phyloP scores from a whole-genome alignment of 139 green algal species.

The Gonium pectorale region DNA sequence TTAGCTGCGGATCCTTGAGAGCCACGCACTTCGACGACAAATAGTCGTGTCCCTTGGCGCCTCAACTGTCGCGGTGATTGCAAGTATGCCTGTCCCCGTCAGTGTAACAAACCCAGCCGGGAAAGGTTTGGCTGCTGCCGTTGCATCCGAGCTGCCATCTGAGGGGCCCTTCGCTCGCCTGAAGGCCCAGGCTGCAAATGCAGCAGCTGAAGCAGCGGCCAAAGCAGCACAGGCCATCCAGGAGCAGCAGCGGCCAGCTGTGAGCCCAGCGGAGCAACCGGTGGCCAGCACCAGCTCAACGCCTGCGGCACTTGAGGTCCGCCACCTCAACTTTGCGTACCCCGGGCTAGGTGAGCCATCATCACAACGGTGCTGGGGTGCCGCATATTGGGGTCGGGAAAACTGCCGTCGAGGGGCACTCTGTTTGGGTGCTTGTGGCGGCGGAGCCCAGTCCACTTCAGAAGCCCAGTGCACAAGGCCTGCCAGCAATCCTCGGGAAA shows the following conservation, averaged over 20 bases:
- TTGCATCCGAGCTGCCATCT: not conserved
- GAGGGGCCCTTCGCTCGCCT: conserved; percentile 36
- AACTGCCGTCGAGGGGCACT: no score
- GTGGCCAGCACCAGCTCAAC: conserved; percentile 13
- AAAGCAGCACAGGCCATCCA: not conserved
- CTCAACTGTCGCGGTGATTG: no score
- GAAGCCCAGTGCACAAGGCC: no score
- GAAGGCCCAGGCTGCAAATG: not conserved
- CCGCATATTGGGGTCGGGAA: no score
- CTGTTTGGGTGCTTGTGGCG: no score
- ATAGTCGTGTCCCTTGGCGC: no score
- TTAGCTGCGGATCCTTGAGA: no score
- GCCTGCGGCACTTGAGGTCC: conserved; percentile 21
- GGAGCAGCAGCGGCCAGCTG: not conserved
- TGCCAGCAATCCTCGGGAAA: no score
- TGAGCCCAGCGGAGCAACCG: not conserved
- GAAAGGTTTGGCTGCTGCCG: conserved; percentile 9
- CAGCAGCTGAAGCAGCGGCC: not conserved
- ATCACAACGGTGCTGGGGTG: no score
- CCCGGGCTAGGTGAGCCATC: conserved; percentile 73
- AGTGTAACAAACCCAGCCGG: conserved; percentile 25
- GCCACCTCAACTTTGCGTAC: conserved; percentile 80
- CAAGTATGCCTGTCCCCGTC: conserved; percentile 51
- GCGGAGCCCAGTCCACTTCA: no score
- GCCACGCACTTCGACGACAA: no score